Conservation (phyloP, 1,139 yeast species). For the Diutina ranongensis region DNA sequence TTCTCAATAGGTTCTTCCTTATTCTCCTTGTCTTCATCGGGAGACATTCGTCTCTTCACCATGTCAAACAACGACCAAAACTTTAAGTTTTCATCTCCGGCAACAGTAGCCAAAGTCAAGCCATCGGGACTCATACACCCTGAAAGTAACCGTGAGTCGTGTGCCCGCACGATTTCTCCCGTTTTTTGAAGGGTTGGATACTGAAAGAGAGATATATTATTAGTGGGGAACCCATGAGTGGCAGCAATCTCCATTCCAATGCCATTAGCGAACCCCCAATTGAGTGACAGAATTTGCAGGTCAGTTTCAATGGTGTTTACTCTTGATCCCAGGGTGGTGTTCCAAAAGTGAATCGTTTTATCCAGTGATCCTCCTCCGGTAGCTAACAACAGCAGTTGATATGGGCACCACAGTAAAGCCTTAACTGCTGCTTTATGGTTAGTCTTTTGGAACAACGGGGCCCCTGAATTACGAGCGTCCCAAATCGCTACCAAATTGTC, state of each 20-base stretch:
- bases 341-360: slow-evolving; percentile 89
- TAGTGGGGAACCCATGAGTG: slow-evolving; percentile 89
- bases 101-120: slow-evolving; percentile 83
- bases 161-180: slow-evolving; percentile 80
- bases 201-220: slow-evolving; percentile 72
- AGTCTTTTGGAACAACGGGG: slow-evolving; percentile 49
- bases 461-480: slow-evolving; percentile 60
- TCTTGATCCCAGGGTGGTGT: slow-evolving; percentile 80
- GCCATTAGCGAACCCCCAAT: slow-evolving; percentile 75
- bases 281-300: slow-evolving; percentile 83
- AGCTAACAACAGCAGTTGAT: slow-evolving; percentile 70
- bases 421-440: slow-evolving; percentile 92
- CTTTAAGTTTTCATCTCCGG: slow-evolving; percentile 93
- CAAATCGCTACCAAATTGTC: slow-evolving; percentile 90
- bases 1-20: slow-evolving; percentile 2
- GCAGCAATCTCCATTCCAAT: slow-evolving; percentile 82
- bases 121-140: slow-evolving; percentile 88
- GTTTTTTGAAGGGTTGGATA: slow-evolving; percentile 82
- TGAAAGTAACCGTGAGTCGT: slow-evolving; percentile 77
- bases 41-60: background rate
- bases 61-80: slow-evolving; percentile 88
- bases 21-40: slow-evolving; percentile 1
- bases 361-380: slow-evolving; percentile 97
- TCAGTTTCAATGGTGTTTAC: slow-evolving; percentile 85
- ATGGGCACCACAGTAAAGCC: slow-evolving; percentile 94